A percentile compares a stretch with the other conserved stretches of the same genome.
Conservation (phyloP, 352 stramenopile species). For the Globisporangium paroecandrum region DNA sequence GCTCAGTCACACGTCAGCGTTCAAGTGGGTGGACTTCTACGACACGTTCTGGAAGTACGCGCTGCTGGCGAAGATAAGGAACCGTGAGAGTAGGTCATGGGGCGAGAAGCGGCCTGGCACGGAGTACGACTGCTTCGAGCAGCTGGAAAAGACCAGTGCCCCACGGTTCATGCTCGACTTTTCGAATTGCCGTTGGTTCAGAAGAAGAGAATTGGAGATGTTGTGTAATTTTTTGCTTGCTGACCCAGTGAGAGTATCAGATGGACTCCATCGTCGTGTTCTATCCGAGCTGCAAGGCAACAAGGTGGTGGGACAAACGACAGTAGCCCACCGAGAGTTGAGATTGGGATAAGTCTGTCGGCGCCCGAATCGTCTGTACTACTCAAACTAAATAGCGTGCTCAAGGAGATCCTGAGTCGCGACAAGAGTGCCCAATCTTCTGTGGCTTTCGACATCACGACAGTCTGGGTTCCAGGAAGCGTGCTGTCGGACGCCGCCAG, state of each 20-base stretch:
- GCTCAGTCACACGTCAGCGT: not conserved
- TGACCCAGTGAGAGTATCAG: not conserved
- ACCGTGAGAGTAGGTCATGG: not conserved
- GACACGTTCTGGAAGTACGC: constrained; percentile 1
- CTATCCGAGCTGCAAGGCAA: not conserved
- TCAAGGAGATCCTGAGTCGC: not conserved
- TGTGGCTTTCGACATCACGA: not conserved
- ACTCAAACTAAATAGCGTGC: not conserved
- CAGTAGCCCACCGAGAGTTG: too few species aligned
- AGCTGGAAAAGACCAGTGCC: not conserved
- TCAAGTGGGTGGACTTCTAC: constrained; percentile 3
- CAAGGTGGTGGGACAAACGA: not conserved
- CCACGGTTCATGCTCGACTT: not conserved
- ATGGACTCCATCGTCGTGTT: not conserved
- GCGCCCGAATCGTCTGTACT: not conserved
- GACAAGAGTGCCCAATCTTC: not conserved
- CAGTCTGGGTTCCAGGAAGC: constrained; percentile 1
- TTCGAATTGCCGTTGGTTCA: not conserved
- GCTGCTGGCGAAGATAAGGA: not conserved
- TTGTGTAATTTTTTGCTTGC: too few species aligned
- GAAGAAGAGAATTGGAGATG: too few species aligned
- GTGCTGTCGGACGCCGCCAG: not conserved
- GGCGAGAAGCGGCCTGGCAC: not conserved
- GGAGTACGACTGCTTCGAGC: constrained; percentile 3
- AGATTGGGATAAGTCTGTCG: too few species aligned